These are phyloP conservation scores for Cryoendolithus antarcticus DNA, from an alignment of 2,329 filamentous ascomycete genomes.

Conservation along the genomic window DNA sequence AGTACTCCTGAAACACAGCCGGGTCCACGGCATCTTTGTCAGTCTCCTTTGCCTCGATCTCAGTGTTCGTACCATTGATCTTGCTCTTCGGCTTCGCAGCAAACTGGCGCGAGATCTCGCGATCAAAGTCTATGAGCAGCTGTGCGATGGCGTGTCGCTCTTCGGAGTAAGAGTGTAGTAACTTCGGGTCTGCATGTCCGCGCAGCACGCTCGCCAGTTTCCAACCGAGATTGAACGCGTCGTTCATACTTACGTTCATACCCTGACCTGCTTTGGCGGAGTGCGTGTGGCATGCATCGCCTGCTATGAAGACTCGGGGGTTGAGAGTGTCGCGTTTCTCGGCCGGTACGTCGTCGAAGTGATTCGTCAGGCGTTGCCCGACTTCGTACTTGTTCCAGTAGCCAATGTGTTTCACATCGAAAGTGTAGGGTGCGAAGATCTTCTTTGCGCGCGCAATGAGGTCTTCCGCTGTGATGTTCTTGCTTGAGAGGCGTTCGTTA, in stretches of 20 bases:
- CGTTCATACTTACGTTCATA: conserved; percentile 63
- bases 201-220: conserved; percentile 40
- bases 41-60: conserved; percentile 8
- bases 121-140: conserved; percentile 48
- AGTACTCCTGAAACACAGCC: conserved; percentile 21
- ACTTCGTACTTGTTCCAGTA: conserved; percentile 57
- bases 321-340: conserved; percentile 40
- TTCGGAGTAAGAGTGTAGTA: conserved; percentile 40
- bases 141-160: conserved; percentile 49
- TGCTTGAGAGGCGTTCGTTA: conserved; percentile 41
- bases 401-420: conserved; percentile 51
- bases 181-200: conserved; percentile 12
- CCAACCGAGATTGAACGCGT: conserved; percentile 48
- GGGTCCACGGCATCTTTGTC: conserved; percentile 21
- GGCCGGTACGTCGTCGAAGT: conserved; percentile 51
- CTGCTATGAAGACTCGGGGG: conserved; percentile 53
- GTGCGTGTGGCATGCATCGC: conserved; percentile 47
- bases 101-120: conserved; percentile 36
- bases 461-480: conserved; percentile 49
- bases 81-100: conserved; percentile 25
- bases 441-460: conserved; percentile 52
- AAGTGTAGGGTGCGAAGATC: conserved; percentile 54
- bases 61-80: neutral
- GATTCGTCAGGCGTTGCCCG: conserved; percentile 44
- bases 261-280: conserved; percentile 55